These are phyloP conservation scores for Cyphellophora attinorum DNA, from an alignment of 2,329 filamentous ascomycete species.

Conservation along the genomic window DNA sequence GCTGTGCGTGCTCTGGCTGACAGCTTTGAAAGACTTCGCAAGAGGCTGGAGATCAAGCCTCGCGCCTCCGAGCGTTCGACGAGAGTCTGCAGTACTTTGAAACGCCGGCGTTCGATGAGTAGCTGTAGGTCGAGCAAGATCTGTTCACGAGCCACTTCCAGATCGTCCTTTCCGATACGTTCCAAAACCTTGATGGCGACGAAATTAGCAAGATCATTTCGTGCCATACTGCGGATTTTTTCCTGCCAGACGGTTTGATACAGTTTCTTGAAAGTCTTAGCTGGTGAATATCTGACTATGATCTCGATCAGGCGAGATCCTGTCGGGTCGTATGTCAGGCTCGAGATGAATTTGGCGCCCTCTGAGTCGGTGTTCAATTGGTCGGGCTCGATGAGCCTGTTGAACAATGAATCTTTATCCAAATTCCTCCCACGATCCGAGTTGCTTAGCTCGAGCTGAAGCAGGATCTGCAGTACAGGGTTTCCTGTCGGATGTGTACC, in stretches of 20 bases:
- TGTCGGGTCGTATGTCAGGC: conserved; percentile 79
- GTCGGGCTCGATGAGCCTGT: conserved; percentile 63
- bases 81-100: conserved; percentile 68
- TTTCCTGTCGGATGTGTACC: conserved; percentile 86
- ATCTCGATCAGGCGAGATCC: conserved; percentile 85
- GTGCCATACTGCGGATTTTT: conserved; percentile 67
- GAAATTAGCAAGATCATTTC: conserved; percentile 85
- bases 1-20: conserved; percentile 38
- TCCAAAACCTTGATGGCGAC: conserved; percentile 75
- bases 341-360: conserved; percentile 71
- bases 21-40: conserved; percentile 46
- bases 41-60: conserved; percentile 47
- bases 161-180: conserved; percentile 75
- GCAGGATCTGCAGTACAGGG: conserved; percentile 79
- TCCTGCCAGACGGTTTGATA: conserved; percentile 72
- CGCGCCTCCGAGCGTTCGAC: conserved; percentile 74
- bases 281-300: conserved; percentile 69
- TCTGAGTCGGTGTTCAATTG: conserved; percentile 63
- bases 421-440: conserved; percentile 59
- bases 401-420: conserved; percentile 60
- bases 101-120: conserved; percentile 65
- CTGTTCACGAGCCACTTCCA: conserved; percentile 61
- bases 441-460: conserved; percentile 74
- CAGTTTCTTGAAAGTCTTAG: conserved; percentile 82
- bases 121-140: conserved; percentile 64